A percentile compares a stretch with the other conserved stretches of the same genome.
These are phyloP conservation scores for Linnemannia hyalina DNA, from an alignment of 192 early-diverging fungal genomes.

Conservation along the genomic window DNA sequence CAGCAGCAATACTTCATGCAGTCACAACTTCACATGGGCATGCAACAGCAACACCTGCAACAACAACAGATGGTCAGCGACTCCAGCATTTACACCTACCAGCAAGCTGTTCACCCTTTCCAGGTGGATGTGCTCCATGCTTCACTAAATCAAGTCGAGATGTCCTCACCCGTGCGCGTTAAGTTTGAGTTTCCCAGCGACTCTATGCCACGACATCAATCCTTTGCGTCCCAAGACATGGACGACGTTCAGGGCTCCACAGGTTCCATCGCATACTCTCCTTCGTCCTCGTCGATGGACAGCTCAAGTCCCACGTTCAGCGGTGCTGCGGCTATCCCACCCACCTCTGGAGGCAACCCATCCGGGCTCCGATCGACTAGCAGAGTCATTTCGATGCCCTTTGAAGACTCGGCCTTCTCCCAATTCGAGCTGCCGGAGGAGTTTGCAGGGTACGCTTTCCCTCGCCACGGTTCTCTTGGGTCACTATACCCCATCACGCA, in stretches of 20 bases:
- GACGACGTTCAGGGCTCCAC: slow-evolving; percentile 31
- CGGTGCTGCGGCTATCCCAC: not conserved
- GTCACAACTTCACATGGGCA: not conserved
- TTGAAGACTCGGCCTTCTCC: not conserved
- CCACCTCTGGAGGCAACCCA: not conserved
- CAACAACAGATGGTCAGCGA: slow-evolving; percentile 5
- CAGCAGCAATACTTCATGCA: slow-evolving; percentile 19
- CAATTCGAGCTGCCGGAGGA: slow-evolving; percentile 25
- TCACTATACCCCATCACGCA: slow-evolving; percentile 41
- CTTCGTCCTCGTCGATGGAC: slow-evolving; percentile 25
- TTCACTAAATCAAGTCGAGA: not conserved
- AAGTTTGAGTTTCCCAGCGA: slow-evolving; percentile 13
- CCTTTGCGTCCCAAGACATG: slow-evolving; percentile 31
- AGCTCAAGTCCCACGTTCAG: slow-evolving; percentile 18
- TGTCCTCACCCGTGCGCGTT: slow-evolving; percentile 1
- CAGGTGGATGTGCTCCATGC: slow-evolving; percentile 14
- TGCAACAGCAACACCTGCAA: slow-evolving; percentile 17
- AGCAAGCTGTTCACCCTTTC: slow-evolving; percentile 38
- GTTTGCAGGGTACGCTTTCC: slow-evolving; percentile 7
- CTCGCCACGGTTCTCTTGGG: slow-evolving; percentile 40
- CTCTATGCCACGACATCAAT: slow-evolving; percentile 5
- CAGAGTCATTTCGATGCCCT: slow-evolving; percentile 33
- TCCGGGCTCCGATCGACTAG: slow-evolving; percentile 7
- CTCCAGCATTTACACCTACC: slow-evolving; percentile 7
- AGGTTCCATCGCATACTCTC: not conserved